These are phyloP conservation scores for Naegleria lovaniensis DNA, from an alignment of 208 protist species.

Conservation along the genomic window DNA sequence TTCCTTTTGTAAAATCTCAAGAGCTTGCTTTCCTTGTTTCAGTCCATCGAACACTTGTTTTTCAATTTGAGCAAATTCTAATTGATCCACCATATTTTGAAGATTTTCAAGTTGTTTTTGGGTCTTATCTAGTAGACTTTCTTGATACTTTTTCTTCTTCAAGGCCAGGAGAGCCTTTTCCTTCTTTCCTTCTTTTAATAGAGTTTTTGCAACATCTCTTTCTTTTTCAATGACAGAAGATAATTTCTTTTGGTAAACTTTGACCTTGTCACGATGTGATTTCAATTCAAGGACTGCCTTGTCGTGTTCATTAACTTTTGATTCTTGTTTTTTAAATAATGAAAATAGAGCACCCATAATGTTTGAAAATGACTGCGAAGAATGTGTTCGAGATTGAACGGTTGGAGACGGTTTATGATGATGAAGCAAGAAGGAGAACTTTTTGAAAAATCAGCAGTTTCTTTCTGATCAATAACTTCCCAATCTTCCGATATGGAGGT, in stretches of 20 bases:
- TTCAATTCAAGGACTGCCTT: conserved; percentile 16
- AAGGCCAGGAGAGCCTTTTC: background rate
- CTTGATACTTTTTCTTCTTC: conserved; percentile 20
- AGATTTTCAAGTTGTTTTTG: background rate
- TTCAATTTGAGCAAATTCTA: conserved; percentile 26
- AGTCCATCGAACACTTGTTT: conserved; percentile 11
- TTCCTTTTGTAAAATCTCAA: conserved; percentile 18
- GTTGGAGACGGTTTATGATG: background rate
- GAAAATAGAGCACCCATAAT: background rate
- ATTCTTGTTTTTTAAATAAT: background rate
- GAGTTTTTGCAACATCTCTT: background rate
- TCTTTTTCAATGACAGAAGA: background rate
- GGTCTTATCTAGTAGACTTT: background rate
- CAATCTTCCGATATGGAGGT: background rate
- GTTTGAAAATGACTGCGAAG: background rate
- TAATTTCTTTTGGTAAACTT: conserved; percentile 18
- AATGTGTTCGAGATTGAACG: background rate
- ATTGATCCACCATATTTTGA: conserved; percentile 4
- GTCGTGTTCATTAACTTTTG: conserved; percentile 10
- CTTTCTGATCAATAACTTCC: background rate
- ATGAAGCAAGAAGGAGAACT: background rate
- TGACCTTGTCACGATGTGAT: background rate
- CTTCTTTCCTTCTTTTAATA: background rate
- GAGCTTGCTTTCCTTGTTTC: background rate
- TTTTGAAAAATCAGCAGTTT: background rate